Conservation (phyloP, 768 basidiomycete species). For the Mycena pura region DNA sequence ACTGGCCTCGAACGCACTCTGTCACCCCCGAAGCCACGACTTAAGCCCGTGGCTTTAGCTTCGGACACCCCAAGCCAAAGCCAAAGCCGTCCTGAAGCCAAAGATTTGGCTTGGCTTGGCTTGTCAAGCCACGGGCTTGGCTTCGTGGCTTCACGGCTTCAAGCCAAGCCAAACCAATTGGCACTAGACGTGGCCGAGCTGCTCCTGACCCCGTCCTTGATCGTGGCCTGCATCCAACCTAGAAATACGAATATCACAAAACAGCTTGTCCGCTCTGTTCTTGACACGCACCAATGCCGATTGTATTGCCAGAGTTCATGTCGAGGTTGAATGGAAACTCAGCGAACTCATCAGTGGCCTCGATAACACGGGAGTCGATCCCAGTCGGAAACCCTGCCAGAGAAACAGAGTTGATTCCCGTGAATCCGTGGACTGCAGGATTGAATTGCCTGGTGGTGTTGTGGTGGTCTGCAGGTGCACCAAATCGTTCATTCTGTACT, state of each 20-base stretch:
- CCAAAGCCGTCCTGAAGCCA: not conserved
- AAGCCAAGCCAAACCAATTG: not conserved
- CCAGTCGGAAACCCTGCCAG: conserved; percentile 29
- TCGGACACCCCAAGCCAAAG: not conserved
- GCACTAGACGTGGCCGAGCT: conserved; percentile 35
- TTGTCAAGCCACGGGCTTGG: not conserved
- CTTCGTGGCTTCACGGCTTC: not conserved
- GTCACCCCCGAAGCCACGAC: not conserved
- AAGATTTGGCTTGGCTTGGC: conserved; percentile 2
- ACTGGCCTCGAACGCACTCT: not conserved
- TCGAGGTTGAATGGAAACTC: conserved; percentile 21
- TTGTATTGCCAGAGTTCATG: conserved; percentile 20
- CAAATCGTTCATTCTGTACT: conserved; percentile 34
- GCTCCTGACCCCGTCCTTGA: conserved; percentile 31
- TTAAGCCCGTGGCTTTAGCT: not conserved
- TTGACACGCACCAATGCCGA: conserved; percentile 10
- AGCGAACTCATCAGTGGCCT: conserved; percentile 29
- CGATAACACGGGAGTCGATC: conserved; percentile 31
- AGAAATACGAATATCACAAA: not conserved
- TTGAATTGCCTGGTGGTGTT: conserved; percentile 34
- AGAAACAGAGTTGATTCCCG: conserved; percentile 30
- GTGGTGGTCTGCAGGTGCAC: conserved; percentile 36
- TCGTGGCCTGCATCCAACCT: conserved; percentile 31
- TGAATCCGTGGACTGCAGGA: conserved; percentile 33
- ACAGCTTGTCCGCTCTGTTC: not conserved